Conservation (phyloP, 371 early-diverging fungal species). For the Amoeboaphelidium occidentale region DNA sequence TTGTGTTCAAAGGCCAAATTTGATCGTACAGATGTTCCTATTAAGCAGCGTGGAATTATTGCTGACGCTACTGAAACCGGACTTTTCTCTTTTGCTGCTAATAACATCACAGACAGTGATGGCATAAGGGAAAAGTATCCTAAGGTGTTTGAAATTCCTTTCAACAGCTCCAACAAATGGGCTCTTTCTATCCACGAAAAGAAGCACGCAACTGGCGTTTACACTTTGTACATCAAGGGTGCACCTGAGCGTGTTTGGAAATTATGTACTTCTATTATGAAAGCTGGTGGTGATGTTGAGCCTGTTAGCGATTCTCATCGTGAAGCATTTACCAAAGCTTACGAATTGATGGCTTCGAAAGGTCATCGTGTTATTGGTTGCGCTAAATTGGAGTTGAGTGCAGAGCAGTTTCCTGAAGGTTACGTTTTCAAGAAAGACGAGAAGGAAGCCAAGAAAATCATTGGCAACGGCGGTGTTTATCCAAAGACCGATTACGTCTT, state of each 20-base stretch:
- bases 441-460: slow-evolving; percentile 31
- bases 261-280: slow-evolving; percentile 39
- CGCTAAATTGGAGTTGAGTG: slow-evolving; percentile 40
- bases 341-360: slow-evolving; percentile 56
- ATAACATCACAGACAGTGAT: slow-evolving; percentile 35
- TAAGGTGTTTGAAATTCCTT: slow-evolving; percentile 83
- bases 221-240: slow-evolving; percentile 65
- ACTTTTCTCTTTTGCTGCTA: slow-evolving; percentile 46
- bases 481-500: slow-evolving; percentile 30
- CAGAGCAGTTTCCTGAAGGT: slow-evolving; percentile 33
- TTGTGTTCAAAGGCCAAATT: slow-evolving; percentile 38
- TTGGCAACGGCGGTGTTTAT: slow-evolving; percentile 18
- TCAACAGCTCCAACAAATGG: slow-evolving; percentile 88
- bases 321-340: slow-evolving; percentile 34
- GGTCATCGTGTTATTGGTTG: slow-evolving; percentile 88
- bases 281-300: slow-evolving; percentile 14
- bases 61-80: slow-evolving; percentile 88
- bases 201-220: slow-evolving; percentile 30
- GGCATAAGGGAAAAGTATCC: slow-evolving; percentile 26
- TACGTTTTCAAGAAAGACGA: slow-evolving; percentile 32
- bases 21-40: slow-evolving; percentile 57
- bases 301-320: slow-evolving; percentile 32
- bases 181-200: slow-evolving; percentile 53
- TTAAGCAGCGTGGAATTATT: slow-evolving; percentile 32
- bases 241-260: slow-evolving; percentile 74